Evolutionary conservation across 2,329 filamentous ascomycete genomes (phyloP).

Genomic region (Cladosporium sp.): DNA sequence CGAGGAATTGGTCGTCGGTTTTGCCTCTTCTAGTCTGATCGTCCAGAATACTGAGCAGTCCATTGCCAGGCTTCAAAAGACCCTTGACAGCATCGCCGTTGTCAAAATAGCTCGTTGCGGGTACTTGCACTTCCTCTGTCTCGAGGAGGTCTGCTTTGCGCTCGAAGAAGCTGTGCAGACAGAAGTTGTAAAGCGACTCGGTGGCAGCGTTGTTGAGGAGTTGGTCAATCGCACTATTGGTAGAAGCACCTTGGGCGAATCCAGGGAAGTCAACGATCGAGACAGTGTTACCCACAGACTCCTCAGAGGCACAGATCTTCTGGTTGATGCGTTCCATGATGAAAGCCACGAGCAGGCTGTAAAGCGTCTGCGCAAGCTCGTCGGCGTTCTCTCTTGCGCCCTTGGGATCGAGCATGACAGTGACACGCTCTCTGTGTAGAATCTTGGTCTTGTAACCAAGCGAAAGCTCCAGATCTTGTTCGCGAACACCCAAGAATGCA

Average conservation of each 20-base stretch:
- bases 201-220: constrained; percentile 90
- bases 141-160: constrained; percentile 89
- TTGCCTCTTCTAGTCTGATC: constrained; percentile 89
- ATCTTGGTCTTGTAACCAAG: constrained; percentile 96
- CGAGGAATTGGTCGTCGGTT: constrained; percentile 82
- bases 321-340: constrained; percentile 92
- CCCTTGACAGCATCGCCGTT: constrained; percentile 93
- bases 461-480: constrained; percentile 76
- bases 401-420: constrained; percentile 90
- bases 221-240: constrained; percentile 82
- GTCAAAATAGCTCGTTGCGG: constrained; percentile 94
- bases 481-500: constrained; percentile 85
- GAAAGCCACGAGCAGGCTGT: constrained; percentile 89
- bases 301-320: constrained; percentile 78
- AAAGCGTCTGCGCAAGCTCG: constrained; percentile 86
- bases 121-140: constrained; percentile 84
- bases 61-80: constrained; percentile 86
- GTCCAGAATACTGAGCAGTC: constrained; percentile 87
- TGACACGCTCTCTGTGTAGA: constrained; percentile 93
- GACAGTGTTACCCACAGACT: constrained; percentile 85
- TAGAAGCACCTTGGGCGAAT: constrained; percentile 78
- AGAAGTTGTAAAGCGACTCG: constrained; percentile 88
- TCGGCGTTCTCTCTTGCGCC: constrained; percentile 90
- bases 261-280: constrained; percentile 96
- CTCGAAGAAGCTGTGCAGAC: constrained; percentile 93